Conservation (phyloP, 2,329 filamentous ascomycete species). For the Monilinia aucupariae region DNA sequence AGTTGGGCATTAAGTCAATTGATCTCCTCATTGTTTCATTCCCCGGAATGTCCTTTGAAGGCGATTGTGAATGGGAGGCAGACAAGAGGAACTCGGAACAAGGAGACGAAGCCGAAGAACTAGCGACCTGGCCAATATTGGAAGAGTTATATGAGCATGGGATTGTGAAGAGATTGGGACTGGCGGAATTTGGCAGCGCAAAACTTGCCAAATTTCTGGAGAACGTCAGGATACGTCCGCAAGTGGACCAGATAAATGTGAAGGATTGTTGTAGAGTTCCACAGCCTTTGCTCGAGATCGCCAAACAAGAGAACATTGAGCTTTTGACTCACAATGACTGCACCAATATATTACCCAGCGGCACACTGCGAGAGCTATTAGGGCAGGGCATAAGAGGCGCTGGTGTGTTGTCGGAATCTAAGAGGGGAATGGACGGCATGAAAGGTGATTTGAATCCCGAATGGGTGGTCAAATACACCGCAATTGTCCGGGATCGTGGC, state of each 20-base stretch:
- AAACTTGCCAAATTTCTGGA: conserved; percentile 73
- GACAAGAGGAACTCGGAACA: conserved; percentile 56
- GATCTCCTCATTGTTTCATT: conserved; percentile 91
- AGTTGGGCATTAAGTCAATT: conserved; percentile 68
- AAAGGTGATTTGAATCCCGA: conserved; percentile 75
- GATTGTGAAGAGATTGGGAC: conserved; percentile 68
- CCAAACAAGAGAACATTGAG: conserved; percentile 78
- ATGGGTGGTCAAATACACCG: conserved; percentile 97
- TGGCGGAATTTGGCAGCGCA: conserved; percentile 86
- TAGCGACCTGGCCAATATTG: conserved; percentile 64
- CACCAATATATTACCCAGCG: conserved; percentile 80
- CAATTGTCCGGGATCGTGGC: conserved; percentile 85
- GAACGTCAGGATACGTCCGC: conserved; percentile 64
- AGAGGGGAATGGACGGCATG: conserved; percentile 49
- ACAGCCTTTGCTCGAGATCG: conserved; percentile 75
- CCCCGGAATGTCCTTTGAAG: conserved; percentile 88
- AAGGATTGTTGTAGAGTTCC: conserved; percentile 95
- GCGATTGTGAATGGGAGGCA: conserved; percentile 77
- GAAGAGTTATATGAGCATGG: conserved; percentile 69
- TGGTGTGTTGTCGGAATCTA: conserved; percentile 59
- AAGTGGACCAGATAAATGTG: conserved; percentile 93
- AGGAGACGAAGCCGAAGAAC: conserved; percentile 61
- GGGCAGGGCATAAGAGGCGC: conserved; percentile 67
- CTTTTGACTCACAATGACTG: conserved; percentile 91
- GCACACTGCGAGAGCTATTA: conserved; percentile 78